These are phyloP conservation scores for Trametes sp. DNA, from an alignment of 1,284 basidiomycete species.

Conservation along the genomic window DNA sequence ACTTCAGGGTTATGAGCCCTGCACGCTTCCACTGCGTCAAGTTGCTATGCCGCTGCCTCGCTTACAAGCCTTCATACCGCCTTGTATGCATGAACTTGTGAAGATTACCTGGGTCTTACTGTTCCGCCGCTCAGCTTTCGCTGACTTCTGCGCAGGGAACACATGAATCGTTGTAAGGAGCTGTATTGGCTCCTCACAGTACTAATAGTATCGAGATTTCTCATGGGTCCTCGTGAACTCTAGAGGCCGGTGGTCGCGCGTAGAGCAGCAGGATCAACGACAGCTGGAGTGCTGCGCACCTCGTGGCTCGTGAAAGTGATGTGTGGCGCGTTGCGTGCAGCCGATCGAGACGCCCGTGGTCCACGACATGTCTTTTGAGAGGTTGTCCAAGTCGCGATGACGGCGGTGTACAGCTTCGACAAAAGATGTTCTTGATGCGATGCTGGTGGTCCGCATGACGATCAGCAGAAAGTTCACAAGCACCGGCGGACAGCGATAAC, in stretches of 20 bases:
- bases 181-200: too few relatives aligned
- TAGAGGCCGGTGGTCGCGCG: background rate
- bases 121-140: too few relatives aligned
- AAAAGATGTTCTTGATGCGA: background rate
- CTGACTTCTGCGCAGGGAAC: too few relatives aligned
- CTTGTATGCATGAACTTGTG: too few relatives aligned
- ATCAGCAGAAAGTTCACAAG: background rate
- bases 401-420: background rate
- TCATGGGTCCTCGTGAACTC: too few relatives aligned
- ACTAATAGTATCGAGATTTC: too few relatives aligned
- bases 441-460: background rate
- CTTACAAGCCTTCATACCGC: background rate
- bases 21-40: constrained; percentile 17
- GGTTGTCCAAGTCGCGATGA: background rate
- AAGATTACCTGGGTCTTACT: too few relatives aligned
- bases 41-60: background rate
- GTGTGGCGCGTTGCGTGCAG: background rate
- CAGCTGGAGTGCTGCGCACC: background rate
- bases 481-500: background rate
- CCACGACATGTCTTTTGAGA: background rate
- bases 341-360: background rate
- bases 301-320: background rate
- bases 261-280: background rate
- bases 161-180: too few relatives aligned
- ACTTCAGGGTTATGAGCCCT: constrained; percentile 17